Evolutionary conservation across 2,329 filamentous ascomycete genomes (phyloP).

Genomic region (Chrysoporthe cubensis): DNA sequence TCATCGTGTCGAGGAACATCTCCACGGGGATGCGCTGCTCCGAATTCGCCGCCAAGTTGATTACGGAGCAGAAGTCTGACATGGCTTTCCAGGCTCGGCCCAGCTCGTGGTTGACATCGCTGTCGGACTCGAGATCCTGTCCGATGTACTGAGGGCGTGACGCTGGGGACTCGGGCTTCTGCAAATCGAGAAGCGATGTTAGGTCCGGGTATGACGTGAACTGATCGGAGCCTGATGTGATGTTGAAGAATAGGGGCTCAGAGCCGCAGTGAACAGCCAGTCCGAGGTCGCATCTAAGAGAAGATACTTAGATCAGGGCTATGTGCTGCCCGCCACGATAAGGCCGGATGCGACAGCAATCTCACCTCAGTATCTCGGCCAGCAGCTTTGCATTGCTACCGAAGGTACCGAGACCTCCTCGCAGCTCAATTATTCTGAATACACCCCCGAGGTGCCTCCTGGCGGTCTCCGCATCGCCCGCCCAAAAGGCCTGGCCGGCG

Average conservation of each 20-base stretch:
- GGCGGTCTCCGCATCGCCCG: slow-evolving; percentile 36
- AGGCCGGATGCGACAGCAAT: not conserved
- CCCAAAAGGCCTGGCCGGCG: slow-evolving; percentile 37
- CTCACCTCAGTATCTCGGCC: slow-evolving; percentile 40
- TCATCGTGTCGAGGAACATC: slow-evolving; percentile 38
- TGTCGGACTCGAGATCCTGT: too few species aligned
- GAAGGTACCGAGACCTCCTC: slow-evolving; percentile 41
- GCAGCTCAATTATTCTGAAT: slow-evolving; percentile 41
- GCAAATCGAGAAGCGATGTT: not conserved
- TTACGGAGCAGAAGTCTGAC: slow-evolving; percentile 32
- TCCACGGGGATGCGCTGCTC: slow-evolving; percentile 28
- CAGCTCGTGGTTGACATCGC: slow-evolving; percentile 26
- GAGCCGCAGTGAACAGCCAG: slow-evolving; percentile 7
- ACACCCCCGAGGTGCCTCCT: slow-evolving; percentile 43
- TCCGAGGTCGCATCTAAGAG: slow-evolving; percentile 14
- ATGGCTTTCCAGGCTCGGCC: slow-evolving; percentile 30
- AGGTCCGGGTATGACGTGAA: not conserved
- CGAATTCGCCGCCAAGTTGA: slow-evolving; percentile 32
- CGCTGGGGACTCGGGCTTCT: not conserved
- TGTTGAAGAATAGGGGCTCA: slow-evolving; percentile 5
- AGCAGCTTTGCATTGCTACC: slow-evolving; percentile 39
- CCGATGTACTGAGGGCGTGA: slow-evolving; percentile 4
- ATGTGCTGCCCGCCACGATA: not conserved
- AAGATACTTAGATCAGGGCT: too few species aligned
- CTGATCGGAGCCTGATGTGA: not conserved